Conservation (phyloP, 2,329 filamentous ascomycete genomes). For the Albifimbria verrucaria region DNA sequence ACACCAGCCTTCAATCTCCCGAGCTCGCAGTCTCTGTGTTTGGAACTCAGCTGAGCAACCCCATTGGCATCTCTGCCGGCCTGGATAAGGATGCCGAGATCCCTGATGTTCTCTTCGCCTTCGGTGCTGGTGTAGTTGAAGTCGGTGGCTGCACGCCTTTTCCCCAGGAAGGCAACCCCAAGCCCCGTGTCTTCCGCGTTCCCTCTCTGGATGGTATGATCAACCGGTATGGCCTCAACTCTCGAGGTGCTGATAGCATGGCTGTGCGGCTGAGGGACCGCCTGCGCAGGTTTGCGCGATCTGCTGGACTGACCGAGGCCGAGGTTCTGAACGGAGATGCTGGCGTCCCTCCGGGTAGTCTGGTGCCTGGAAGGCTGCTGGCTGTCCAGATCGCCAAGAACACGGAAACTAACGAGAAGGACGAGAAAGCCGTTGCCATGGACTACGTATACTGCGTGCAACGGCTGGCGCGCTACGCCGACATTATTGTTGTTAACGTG, state of each 20-base stretch:
- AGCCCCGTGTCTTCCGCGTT: conserved; percentile 83
- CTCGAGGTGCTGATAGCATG: conserved; percentile 82
- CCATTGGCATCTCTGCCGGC: conserved; percentile 90
- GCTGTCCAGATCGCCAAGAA: conserved; percentile 97
- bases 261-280: conserved; percentile 75
- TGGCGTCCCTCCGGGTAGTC: conserved; percentile 76
- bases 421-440: conserved; percentile 76
- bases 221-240: conserved; percentile 95
- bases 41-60: conserved; percentile 73
- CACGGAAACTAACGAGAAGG: conserved; percentile 81
- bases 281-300: conserved; percentile 72
- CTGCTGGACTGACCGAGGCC: conserved; percentile 66
- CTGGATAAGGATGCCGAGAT: conserved; percentile 94
- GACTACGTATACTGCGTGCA: conserved; percentile 89
- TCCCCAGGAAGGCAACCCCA: conserved; percentile 85
- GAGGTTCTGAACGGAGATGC: conserved; percentile 75
- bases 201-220: conserved; percentile 82
- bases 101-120: conserved; percentile 75
- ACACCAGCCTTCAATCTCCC: conserved; percentile 31
- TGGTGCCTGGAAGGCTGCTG: conserved; percentile 71
- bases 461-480: conserved; percentile 79
- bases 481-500: conserved; percentile 97
- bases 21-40: conserved; percentile 57
- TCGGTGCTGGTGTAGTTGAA: conserved; percentile 85
- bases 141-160: conserved; percentile 85